These are phyloP conservation scores for Fusarium sacchari DNA, from an alignment of 2,329 filamentous ascomycete genomes.

Conservation along the genomic window DNA sequence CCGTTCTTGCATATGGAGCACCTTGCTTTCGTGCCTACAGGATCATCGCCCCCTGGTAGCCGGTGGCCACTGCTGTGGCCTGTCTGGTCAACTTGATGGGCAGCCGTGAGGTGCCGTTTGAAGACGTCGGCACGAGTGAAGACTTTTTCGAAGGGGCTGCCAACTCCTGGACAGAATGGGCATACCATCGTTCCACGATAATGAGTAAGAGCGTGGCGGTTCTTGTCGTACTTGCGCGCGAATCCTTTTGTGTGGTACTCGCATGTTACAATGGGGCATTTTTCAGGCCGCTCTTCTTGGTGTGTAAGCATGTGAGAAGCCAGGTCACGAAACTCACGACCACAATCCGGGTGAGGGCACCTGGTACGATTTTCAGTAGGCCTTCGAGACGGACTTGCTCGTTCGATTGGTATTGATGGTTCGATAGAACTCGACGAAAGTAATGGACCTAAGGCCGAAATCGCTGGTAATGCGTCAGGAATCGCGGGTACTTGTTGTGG, in stretches of 20 bases:
- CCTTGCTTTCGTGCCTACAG: slow-evolving; percentile 71
- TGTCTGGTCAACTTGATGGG: slow-evolving; percentile 94
- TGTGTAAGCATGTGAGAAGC: slow-evolving; percentile 97
- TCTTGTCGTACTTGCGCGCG: slow-evolving; percentile 97
- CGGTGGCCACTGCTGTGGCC: slow-evolving; percentile 82
- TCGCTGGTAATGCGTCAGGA: slow-evolving; percentile 23
- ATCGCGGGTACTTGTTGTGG: slow-evolving; percentile 22
- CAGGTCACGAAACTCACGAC: slow-evolving; percentile 69
- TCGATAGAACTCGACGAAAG: slow-evolving; percentile 34
- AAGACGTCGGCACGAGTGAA: slow-evolving; percentile 98
- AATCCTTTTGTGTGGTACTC: slow-evolving; percentile 96
- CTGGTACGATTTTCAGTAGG: slow-evolving; percentile 56
- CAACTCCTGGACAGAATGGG: slow-evolving; percentile 90
- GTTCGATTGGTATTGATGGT: slow-evolving; percentile 40
- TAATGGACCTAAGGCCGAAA: slow-evolving; percentile 22
- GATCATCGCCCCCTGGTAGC: slow-evolving; percentile 30
- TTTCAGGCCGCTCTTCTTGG: slow-evolving; percentile 91
- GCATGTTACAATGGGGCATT: slow-evolving; percentile 92
- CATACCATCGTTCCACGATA: slow-evolving; percentile 99
- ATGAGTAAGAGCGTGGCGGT: slow-evolving; percentile 93
- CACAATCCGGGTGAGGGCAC: slow-evolving; percentile 68
- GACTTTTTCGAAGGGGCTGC: slow-evolving; percentile 88
- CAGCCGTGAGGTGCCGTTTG: slow-evolving; percentile 92
- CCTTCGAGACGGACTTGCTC: slow-evolving; percentile 46
- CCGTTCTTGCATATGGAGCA: slow-evolving; percentile 87